Conservation (phyloP, 2,329 filamentous ascomycete genomes). For the Alternaria burnsii region DNA sequence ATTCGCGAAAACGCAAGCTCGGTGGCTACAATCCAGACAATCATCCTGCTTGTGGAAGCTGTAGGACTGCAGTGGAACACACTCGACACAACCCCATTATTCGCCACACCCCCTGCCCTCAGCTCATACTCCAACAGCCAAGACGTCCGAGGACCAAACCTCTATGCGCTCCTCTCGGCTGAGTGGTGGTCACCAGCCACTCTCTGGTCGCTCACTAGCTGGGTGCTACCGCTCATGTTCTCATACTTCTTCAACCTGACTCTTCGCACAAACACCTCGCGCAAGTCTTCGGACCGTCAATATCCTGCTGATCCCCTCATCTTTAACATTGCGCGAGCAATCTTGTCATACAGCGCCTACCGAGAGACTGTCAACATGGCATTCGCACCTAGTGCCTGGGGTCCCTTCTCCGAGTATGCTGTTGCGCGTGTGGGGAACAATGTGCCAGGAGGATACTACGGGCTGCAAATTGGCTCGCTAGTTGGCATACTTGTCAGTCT, state of each 20-base stretch:
- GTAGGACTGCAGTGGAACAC: slow-evolving; percentile 74
- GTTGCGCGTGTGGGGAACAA: slow-evolving; percentile 71
- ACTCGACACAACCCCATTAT: slow-evolving; percentile 74
- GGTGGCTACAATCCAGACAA: slow-evolving; percentile 59
- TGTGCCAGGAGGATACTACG: slow-evolving; percentile 75
- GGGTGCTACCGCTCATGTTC: slow-evolving; percentile 72
- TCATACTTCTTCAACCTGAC: slow-evolving; percentile 94
- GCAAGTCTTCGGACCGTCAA: slow-evolving; percentile 55
- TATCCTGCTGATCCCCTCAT: slow-evolving; percentile 82
- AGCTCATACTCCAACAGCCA: slow-evolving; percentile 65
- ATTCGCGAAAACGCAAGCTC: slow-evolving; percentile 76
- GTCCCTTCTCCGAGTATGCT: slow-evolving; percentile 66
- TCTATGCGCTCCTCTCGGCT: slow-evolving; percentile 78
- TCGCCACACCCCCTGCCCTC: slow-evolving; percentile 72
- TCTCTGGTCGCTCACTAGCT: slow-evolving; percentile 77
- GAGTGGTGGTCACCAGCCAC: slow-evolving; percentile 85
- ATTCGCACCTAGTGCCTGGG: slow-evolving; percentile 59
- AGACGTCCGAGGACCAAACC: slow-evolving; percentile 76
- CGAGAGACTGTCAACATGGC: slow-evolving; percentile 55
- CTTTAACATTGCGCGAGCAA: slow-evolving; percentile 87
- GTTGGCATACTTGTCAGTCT: slow-evolving; percentile 74
- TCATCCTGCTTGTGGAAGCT: slow-evolving; percentile 68
- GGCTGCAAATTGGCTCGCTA: slow-evolving; percentile 72
- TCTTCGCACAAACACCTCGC: slow-evolving; percentile 60
- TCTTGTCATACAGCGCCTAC: slow-evolving; percentile 84